These are phyloP conservation scores for Acanthamoeba healyi DNA, from an alignment of 208 protist species.

Conservation along the genomic window DNA sequence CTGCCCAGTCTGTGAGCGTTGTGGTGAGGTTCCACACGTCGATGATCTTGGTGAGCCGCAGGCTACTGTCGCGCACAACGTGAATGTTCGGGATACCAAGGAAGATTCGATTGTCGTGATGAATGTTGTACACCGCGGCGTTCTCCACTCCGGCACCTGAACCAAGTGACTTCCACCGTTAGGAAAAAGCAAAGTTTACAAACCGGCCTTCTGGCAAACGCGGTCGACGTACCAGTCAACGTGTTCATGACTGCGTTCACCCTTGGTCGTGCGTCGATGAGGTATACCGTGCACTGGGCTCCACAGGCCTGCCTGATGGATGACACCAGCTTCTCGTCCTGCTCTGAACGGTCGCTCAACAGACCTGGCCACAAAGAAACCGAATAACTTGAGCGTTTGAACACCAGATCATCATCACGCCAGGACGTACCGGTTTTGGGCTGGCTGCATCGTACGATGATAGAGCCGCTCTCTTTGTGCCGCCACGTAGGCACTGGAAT, in stretches of 20 bases:
- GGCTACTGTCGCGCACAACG: constrained; percentile 50
- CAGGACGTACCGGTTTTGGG: constrained; percentile 34
- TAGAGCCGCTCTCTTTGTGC: constrained; percentile 43
- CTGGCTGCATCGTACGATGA: constrained; percentile 72
- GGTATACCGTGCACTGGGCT: background rate
- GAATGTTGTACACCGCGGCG: constrained; percentile 43
- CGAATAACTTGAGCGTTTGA: background rate
- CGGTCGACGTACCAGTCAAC: background rate
- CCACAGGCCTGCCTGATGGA: constrained; percentile 15
- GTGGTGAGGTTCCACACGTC: constrained; percentile 52
- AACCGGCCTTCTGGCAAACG: too few species aligned
- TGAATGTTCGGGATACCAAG: constrained; percentile 70
- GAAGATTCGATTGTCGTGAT: constrained; percentile 26
- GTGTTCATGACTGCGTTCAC: constrained; percentile 67
- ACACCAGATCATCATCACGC: too few species aligned
- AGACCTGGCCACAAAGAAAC: constrained; percentile 2
- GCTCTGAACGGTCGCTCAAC: constrained; percentile 50
- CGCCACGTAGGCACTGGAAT: constrained; percentile 68
- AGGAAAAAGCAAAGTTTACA: too few species aligned
- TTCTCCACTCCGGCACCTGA: constrained; percentile 55
- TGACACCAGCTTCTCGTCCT: constrained; percentile 69
- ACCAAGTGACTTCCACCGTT: background rate
- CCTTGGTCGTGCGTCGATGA: constrained; percentile 59
- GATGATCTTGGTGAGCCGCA: constrained; percentile 42
- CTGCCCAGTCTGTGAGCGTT: background rate